Percentiles rank a stretch among this genome's conserved stretches.
Conservation (phyloP, 1,284 basidiomycete species). For the Lentinula novae-zelandiae region DNA sequence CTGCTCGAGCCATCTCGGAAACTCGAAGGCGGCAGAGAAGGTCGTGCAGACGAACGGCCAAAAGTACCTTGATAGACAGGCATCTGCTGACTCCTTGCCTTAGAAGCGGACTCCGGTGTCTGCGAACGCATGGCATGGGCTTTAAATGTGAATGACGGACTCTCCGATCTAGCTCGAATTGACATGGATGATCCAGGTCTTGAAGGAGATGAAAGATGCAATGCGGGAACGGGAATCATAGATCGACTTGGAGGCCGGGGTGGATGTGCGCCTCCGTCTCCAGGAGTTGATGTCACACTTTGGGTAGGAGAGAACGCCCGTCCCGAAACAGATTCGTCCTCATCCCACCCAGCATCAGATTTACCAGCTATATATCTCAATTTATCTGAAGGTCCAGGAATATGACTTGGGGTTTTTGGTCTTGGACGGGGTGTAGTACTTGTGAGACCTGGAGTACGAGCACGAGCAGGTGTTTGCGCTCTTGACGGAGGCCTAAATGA, state of each 20-base stretch:
- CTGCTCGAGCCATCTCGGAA: slow-evolving; percentile 56
- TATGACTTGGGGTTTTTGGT: slow-evolving; percentile 72
- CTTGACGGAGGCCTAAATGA: slow-evolving; percentile 37
- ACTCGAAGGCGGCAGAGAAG: slow-evolving; percentile 67
- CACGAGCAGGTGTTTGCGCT: slow-evolving; percentile 27
- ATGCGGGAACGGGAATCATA: slow-evolving; percentile 73
- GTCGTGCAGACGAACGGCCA: slow-evolving; percentile 34
- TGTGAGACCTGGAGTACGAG: slow-evolving; percentile 35
- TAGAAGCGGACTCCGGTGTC: slow-evolving; percentile 63
- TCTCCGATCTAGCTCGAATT: slow-evolving; percentile 51
- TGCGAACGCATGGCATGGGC: slow-evolving; percentile 50
- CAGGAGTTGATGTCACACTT: slow-evolving; percentile 33
- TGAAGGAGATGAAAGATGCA: slow-evolving; percentile 67
- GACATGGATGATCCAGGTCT: slow-evolving; percentile 72
- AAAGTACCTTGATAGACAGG: slow-evolving; percentile 45
- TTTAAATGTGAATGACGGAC: slow-evolving; percentile 47
- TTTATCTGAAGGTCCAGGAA: slow-evolving; percentile 56
- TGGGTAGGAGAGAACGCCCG: slow-evolving; percentile 65
- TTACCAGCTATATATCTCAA: slow-evolving; percentile 47
- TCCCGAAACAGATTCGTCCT: slow-evolving; percentile 45
- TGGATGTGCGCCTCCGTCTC: slow-evolving; percentile 38
- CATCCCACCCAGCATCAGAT: slow-evolving; percentile 44
- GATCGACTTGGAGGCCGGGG: slow-evolving; percentile 78
- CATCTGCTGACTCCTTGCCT: slow-evolving; percentile 51
- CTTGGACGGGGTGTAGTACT: slow-evolving; percentile 53